Conservation (phyloP, 176 grass and related monocot genomes). For the Dendrocalamus sinicus region DNA sequence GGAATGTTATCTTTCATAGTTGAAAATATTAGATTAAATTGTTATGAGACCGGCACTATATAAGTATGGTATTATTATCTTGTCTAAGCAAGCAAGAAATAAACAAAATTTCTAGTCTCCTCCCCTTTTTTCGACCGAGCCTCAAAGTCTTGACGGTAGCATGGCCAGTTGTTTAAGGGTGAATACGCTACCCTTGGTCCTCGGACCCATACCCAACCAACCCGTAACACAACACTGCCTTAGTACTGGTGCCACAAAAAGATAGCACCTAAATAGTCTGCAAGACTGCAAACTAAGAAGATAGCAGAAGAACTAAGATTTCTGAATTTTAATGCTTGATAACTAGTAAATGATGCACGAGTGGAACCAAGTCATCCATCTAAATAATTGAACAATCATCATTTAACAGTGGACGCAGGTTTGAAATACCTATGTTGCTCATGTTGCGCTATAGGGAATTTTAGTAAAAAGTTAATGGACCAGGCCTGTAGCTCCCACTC, state of each 20-base stretch:
- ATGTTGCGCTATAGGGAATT: conserved; percentile 1
- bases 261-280: conserved; percentile 2
- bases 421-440: conserved; percentile 24
- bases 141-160: too few species aligned
- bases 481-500: conserved; percentile 29
- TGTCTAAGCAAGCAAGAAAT: too few species aligned
- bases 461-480: conserved; percentile 10
- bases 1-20: too few species aligned
- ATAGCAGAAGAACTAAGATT: neutral
- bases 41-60: too few species aligned
- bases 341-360: neutral
- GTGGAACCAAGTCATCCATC: neutral
- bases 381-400: conserved; percentile 29
- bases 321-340: neutral
- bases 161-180: too few species aligned
- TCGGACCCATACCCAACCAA: too few species aligned
- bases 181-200: too few species aligned
- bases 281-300: conserved; percentile 16
- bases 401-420: neutral
- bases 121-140: too few species aligned
- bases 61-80: too few species aligned
- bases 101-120: too few species aligned
- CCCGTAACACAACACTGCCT: too few species aligned
- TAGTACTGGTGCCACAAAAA: conserved; percentile 4
- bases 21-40: too few species aligned